Evolutionary conservation across 495 filamentous ascomycete genomes (phyloP).

Genomic region (Podospora fimiseda): DNA sequence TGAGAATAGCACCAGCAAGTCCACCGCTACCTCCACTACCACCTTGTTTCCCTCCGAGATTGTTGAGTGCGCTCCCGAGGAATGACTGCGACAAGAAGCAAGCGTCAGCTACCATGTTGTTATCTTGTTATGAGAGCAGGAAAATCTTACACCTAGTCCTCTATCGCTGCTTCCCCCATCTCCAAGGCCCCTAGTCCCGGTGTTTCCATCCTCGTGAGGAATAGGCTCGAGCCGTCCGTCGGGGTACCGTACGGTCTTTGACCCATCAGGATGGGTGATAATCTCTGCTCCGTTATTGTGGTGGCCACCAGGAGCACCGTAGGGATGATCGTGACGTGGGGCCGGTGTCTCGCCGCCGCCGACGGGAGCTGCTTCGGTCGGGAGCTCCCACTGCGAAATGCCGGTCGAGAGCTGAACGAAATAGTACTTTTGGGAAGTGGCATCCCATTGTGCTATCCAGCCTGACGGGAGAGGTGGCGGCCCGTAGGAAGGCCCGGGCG

Average conservation of each 20-base stretch:
- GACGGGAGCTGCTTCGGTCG: conserved; percentile 55
- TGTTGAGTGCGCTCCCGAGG: conserved; percentile 22
- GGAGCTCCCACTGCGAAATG: conserved; percentile 71
- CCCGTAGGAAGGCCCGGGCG: conserved; percentile 61
- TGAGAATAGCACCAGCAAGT: conserved; percentile 30
- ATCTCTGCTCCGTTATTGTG: conserved; percentile 32
- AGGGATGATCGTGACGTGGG: conserved; percentile 42
- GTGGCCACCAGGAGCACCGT: conserved; percentile 40
- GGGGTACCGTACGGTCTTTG: conserved; percentile 41
- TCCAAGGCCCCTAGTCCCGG: conserved; percentile 27
- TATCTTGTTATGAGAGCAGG: too few relatives aligned
- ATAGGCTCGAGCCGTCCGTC: conserved; percentile 48
- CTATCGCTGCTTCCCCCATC: conserved; percentile 35
- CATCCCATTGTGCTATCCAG: conserved; percentile 84
- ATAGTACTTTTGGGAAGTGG: conserved; percentile 65
- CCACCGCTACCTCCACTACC: conserved; percentile 27
- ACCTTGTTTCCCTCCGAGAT: conserved; percentile 7
- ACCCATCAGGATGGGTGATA: conserved; percentile 48
- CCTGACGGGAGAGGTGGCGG: conserved; percentile 65
- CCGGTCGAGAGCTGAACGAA: conserved; percentile 72
- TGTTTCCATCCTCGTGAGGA: conserved; percentile 23
- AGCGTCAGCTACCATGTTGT: too few relatives aligned
- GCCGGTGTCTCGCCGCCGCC: conserved; percentile 42
- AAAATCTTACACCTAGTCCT: conserved; percentile 43
- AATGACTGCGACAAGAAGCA: conserved; percentile 14